Percentiles rank a stretch among this genome's conserved stretches.
Evolutionary conservation across 768 basidiomycete genomes (phyloP).

Genomic region (Hirschioporus abietinus): DNA sequence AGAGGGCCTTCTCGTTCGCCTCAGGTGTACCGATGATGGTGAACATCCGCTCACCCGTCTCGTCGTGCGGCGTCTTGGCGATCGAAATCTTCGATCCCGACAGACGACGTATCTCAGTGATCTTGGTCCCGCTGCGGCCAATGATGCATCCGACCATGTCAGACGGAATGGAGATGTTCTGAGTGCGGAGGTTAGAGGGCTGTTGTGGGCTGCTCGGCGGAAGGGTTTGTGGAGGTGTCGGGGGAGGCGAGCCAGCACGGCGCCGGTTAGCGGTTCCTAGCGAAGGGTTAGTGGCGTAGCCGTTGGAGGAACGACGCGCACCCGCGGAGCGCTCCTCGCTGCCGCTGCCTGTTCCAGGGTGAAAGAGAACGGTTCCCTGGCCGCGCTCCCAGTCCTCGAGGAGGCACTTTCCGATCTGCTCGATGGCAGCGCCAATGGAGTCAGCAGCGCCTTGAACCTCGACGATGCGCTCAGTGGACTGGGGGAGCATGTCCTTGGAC

Average conservation of each 20-base stretch:
- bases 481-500: conserved; percentile 97
- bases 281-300: conserved; percentile 29
- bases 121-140: conserved; percentile 95
- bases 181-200: conserved; percentile 84
- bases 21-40: conserved; percentile 95
- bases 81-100: conserved; percentile 98
- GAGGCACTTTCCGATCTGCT: conserved; percentile 93
- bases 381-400: conserved; percentile 97
- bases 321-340: conserved; percentile 52
- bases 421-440: conserved; percentile 86
- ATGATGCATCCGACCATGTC: conserved; percentile 99
- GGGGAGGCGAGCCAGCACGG: conserved; percentile 36
- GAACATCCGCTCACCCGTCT: conserved; percentile 99
- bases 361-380: conserved; percentile 90
- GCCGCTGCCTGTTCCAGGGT: conserved; percentile 66
- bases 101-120: conserved; percentile 96
- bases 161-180: conserved; percentile 98
- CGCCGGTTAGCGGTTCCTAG: conserved; percentile 44
- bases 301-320: conserved; percentile 47
- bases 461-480: conserved; percentile 98
- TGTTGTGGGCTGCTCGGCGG: conserved; percentile 24
- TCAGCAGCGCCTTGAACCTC: conserved; percentile 95
- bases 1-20: conserved; percentile 96
- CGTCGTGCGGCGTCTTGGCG: conserved; percentile 98
- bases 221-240: conserved; percentile 38